A percentile compares a stretch with the other conserved stretches of the same genome.
Evolutionary conservation across 345 rosid species (phyloP).

Genomic region (Gossypium rotundifolium): DNA sequence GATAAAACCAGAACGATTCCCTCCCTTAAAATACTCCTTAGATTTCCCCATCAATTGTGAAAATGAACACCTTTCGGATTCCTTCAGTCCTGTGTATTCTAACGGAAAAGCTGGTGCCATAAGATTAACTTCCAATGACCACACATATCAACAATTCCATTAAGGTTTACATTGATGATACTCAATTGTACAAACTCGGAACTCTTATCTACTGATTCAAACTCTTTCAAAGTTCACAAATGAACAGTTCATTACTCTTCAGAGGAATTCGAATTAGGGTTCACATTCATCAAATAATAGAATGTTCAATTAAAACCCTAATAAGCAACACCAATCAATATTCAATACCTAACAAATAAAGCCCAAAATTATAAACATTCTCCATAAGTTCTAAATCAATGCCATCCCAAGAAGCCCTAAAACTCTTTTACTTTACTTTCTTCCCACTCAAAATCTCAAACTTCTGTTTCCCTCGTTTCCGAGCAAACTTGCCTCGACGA

Average conservation of each 20-base stretch:
- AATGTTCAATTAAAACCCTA: background rate
- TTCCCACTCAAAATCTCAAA: background rate
- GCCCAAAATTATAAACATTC: background rate
- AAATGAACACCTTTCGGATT: constrained; percentile 28
- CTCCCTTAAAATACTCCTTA: constrained; percentile 51
- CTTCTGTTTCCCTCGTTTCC: background rate
- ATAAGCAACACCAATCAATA: background rate
- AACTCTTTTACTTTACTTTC: background rate
- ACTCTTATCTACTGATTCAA: background rate
- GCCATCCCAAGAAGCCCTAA: background rate
- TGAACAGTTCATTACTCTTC: background rate
- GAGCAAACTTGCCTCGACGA: background rate
- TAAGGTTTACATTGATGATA: background rate
- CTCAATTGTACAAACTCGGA: background rate
- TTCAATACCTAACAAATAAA: background rate
- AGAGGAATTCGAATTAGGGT: background rate
- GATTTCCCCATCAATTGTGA: constrained; percentile 64
- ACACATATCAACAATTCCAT: constrained; percentile 6
- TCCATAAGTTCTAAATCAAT: background rate
- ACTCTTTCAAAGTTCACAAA: background rate
- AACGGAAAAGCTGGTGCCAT: constrained; percentile 64
- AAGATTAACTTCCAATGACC: constrained; percentile 27
- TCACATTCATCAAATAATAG: background rate
- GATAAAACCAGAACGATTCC: constrained; percentile 53
- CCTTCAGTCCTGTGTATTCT: constrained; percentile 52